Percentiles rank a stretch among this genome's conserved stretches.
Evolutionary conservation across 306 rosid genomes (phyloP).

Genomic region (Myrica gale): DNA sequence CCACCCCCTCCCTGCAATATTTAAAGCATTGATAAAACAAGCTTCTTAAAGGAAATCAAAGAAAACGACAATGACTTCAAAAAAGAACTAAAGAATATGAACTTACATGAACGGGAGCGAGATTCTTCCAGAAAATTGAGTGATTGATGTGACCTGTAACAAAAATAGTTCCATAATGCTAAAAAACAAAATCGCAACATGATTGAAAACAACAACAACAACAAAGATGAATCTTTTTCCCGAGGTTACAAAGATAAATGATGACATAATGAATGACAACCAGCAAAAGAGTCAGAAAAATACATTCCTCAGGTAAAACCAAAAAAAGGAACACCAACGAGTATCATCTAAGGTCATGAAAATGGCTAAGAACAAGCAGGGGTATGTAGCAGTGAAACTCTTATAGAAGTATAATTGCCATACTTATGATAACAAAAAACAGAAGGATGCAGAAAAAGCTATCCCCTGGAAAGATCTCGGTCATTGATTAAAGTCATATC

Average conservation of each 20-base stretch:
- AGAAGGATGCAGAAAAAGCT: not conserved
- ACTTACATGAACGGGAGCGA: conserved; percentile 57
- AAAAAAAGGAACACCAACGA: not conserved
- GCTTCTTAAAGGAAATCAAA: not conserved
- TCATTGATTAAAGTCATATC: not conserved
- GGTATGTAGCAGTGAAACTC: not conserved
- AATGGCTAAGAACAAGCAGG: not conserved
- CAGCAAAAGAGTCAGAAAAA: not conserved
- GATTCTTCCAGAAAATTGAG: conserved; percentile 79
- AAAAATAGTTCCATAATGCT: conserved; percentile 2
- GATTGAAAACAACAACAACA: not conserved
- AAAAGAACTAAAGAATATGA: conserved; percentile 16
- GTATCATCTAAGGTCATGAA: not conserved
- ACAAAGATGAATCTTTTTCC: not conserved
- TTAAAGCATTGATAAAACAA: conserved; percentile 13
- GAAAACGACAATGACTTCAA: not conserved
- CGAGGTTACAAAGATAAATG: not conserved
- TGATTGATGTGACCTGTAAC: conserved; percentile 86
- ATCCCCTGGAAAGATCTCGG: not conserved
- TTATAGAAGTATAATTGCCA: not conserved
- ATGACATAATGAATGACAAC: not conserved
- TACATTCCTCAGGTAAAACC: not conserved
- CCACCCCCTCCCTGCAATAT: conserved; percentile 90
- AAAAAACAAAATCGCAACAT: not conserved
- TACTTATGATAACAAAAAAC: not conserved